Evolutionary conservation across 768 basidiomycete genomes (phyloP).

Genomic region (Lyophyllum semitale): DNA sequence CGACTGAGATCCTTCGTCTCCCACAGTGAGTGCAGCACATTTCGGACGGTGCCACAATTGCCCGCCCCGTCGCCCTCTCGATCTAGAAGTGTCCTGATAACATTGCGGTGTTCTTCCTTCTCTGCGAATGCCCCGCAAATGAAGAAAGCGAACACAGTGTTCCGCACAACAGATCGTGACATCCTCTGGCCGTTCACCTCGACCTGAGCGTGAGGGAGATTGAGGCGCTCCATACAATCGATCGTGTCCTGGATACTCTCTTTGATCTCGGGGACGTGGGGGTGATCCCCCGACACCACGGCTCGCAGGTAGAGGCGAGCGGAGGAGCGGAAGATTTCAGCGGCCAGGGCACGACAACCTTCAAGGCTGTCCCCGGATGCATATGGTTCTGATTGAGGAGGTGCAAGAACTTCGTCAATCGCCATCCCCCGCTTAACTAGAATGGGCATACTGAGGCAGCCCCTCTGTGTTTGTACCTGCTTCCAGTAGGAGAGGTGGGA

Average conservation of each 20-base stretch:
- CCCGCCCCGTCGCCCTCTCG: constrained; percentile 62
- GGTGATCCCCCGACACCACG: constrained; percentile 74
- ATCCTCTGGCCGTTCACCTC: constrained; percentile 23
- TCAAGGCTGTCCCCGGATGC: constrained; percentile 18
- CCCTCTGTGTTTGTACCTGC: constrained; percentile 33
- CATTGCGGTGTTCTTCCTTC: constrained; percentile 38
- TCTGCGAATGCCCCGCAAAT: constrained; percentile 73
- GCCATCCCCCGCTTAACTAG: constrained; percentile 55
- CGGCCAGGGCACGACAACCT: constrained; percentile 45
- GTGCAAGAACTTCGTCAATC: constrained; percentile 47
- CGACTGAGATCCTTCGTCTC: constrained; percentile 30
- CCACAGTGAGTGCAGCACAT: constrained; percentile 65
- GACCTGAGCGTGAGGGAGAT: constrained; percentile 21
- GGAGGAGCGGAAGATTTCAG: constrained; percentile 73
- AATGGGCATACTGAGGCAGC: constrained; percentile 58
- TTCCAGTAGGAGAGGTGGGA: constrained; percentile 72
- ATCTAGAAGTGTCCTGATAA: constrained; percentile 47
- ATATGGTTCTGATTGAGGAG: constrained; percentile 22
- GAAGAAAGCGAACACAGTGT: constrained; percentile 79
- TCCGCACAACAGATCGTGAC: constrained; percentile 63
- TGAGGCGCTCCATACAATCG: constrained; percentile 42
- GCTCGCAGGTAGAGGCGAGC: constrained; percentile 75
- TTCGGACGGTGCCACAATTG: constrained; percentile 58
- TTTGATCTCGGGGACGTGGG: constrained; percentile 63
- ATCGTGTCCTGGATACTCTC: constrained; percentile 57